Evolutionary conservation across 805 yeast species (phyloP), one percentile per base, ranked within the genome.

Genomic region (Middelhovenomyces tepae): DNA sequence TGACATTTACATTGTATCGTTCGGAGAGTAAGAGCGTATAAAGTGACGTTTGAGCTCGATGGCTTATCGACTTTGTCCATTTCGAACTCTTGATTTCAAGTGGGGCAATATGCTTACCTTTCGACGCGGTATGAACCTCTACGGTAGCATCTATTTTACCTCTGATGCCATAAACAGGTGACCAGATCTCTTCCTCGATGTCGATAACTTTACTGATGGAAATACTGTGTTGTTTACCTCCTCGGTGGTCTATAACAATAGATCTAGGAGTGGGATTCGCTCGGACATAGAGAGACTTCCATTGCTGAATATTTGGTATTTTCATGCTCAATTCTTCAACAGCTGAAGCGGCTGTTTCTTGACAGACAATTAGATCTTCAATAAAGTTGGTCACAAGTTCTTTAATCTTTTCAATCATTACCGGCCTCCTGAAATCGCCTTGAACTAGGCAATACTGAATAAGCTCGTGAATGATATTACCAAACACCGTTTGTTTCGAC

Each of bases 71-170:
- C 29, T 71, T 73, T 20, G 65, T 57, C 10, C 31, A 29, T 33
- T 62, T 64, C 0, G 97, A 95, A 0, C 97, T 85, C 51, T 91
- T 91, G 37, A 91, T 74, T 52, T 91, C 99, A 59, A 91, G 62
- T 0, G 96, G 97, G 1, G 75, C 68, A 8, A 85, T 66, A 35
- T 51, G 65, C 21, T 62, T 70, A 1, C 45, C 42, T 9, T 53
- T 48, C 4, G 50, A 43, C 3, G 48, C 40, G 4, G 62, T 63
- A 27, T 60, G 59, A 0, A 81, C 79, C 44, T 79, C 80, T 2
- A 85, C 67, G 0, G 95, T 85, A 2, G 79, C 95, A 59, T 91
- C 99, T 11, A 87, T 74, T 45, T 78, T 73, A 0, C 99, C 99
- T 44, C 84, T 73, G 6, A 91, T 57, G 0, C 99, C 99, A 59